Evolutionary conservation across 495 filamentous ascomycete genomes (phyloP).

Genomic region (Aspergillus panamensis): DNA sequence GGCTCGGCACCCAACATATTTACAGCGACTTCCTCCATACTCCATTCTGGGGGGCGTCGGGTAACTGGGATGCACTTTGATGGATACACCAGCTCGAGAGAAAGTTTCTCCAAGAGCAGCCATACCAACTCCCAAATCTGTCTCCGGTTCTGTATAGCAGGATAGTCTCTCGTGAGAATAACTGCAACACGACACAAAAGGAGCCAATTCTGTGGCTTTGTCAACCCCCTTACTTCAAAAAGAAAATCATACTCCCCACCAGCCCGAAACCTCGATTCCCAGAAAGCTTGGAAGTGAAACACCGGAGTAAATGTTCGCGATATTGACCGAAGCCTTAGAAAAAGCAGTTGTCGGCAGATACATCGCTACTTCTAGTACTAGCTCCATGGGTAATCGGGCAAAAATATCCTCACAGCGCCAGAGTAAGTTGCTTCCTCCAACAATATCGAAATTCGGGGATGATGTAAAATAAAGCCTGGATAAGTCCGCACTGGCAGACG

Average conservation of each 20-base stretch:
- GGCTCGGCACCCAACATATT: background rate
- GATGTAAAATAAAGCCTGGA: background rate
- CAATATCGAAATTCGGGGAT: background rate
- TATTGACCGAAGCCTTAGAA: background rate
- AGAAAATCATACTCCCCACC: background rate
- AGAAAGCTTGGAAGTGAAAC: conserved; percentile 1
- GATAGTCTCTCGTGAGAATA: background rate
- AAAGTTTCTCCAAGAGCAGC: background rate
- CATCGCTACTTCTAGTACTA: background rate
- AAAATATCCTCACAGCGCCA: background rate
- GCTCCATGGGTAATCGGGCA: background rate
- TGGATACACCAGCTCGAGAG: background rate
- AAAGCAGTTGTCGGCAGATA: background rate
- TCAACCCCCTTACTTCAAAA: background rate
- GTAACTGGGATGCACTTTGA: background rate
- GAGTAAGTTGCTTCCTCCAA: background rate
- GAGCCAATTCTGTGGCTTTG: background rate
- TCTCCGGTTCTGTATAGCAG: background rate
- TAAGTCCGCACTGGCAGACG: background rate
- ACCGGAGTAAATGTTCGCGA: background rate
- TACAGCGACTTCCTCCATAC: background rate
- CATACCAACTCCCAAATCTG: background rate
- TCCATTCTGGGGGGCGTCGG: background rate
- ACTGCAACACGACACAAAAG: background rate
- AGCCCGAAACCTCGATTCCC: background rate